Base-by-base conservation (phyloP, 768 basidiomycete species). In the Leccinum disarticulatum region DNA sequence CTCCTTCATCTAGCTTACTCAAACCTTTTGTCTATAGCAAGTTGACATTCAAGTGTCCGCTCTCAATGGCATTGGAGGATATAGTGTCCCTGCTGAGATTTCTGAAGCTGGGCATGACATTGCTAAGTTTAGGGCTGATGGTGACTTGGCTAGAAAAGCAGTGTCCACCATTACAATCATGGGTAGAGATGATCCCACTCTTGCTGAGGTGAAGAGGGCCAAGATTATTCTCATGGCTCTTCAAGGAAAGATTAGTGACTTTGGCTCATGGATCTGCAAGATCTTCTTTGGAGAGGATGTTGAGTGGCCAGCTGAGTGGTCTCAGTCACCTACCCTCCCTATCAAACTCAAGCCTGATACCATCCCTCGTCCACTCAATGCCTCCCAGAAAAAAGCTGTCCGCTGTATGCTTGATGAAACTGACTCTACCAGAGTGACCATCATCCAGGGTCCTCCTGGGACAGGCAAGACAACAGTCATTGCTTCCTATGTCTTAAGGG, bases 391-490 rank as follows among this genome's bases (percentile, higher is more conserved):
- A 11, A 60, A 60, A 7, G 79, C 80, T 22, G 61, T 80, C 14
- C 60, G 52, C 3, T 62, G 63, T 25, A 80, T 81, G 77, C 75
- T 81, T 22, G 64, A 71, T n/a, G 59, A 67, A n/a, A 67, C 70
- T 70, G 64, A 76, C 65, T 38, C 65, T 30, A 49, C 62, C 61
- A 66, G 80, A 64, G 35, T 83, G 69, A 71, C 74, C 76, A 59
- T 59, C 36, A 73, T 57, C 36, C 76, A 76, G 36, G 85, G 84
- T 1, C 87, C 86, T 35, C 86, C 87, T 61, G 87, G 87, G 1
- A 87, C 86, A 57, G 88, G 88, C 19, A 90, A 90, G 68, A 90
- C 88, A 0, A 84, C 85, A 47, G 87, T 89, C 2, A 90, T 90
- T 72, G 83, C 85, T 9, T 76, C 81, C 6, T 88, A 77, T 79